These are phyloP conservation scores for Fusarium citri DNA, from an alignment of 2,329 filamentous ascomycete genomes.

Conservation along the genomic window DNA sequence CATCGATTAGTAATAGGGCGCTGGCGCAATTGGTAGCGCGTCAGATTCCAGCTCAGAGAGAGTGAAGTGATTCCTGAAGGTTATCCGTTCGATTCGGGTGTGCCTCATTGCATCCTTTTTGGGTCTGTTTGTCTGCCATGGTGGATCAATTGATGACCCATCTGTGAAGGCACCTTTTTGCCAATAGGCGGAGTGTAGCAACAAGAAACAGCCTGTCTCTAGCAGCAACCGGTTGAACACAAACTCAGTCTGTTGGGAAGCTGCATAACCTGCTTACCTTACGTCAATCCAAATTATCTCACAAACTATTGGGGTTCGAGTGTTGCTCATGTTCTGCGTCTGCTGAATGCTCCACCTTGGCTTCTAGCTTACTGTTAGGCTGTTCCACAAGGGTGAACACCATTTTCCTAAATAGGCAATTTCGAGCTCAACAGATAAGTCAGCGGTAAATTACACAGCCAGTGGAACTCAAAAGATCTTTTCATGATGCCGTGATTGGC, in stretches of 20 bases:
- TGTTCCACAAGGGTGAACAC: not conserved
- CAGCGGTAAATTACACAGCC: not conserved
- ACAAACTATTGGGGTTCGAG: fast-evolving
- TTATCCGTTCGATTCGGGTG: constrained; percentile 4
- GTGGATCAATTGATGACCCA: not conserved
- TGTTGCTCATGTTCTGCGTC: not conserved
- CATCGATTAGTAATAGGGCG: not conserved
- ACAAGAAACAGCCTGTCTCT: not conserved
- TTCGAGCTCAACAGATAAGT: not conserved
- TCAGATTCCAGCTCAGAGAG: not conserved
- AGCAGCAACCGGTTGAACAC: fast-evolving
- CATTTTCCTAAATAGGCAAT: constrained; percentile 27
- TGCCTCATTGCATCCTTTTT: not conserved
- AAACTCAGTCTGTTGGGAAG: not conserved
- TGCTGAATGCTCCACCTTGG: not conserved
- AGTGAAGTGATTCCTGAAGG: not conserved
- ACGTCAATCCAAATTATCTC: fast-evolving
- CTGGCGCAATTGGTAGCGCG: constrained; percentile 2
- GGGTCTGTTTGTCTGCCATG: fast-evolving
- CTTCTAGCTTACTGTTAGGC: not conserved
- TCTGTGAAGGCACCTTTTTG: not conserved
- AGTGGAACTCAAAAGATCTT: not conserved
- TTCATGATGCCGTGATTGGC: not conserved
- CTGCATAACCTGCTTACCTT: not conserved
- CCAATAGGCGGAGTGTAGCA: too few relatives aligned